Conservation (phyloP, 2,329 filamentous ascomycete genomes). For the Blastomyces silverae region DNA sequence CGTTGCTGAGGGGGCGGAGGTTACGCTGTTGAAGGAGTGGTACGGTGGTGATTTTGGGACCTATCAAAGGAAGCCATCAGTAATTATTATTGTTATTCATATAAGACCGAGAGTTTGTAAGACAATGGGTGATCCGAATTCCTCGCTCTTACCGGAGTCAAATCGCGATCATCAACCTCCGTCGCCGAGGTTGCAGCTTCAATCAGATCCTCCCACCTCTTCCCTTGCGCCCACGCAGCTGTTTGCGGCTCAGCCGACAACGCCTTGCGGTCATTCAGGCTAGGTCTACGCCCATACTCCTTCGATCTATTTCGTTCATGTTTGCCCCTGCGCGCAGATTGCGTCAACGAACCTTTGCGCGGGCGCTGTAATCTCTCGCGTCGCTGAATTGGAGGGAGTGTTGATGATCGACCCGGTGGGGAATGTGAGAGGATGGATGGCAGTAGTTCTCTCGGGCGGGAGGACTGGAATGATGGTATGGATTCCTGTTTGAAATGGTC, state of each 20-base stretch:
- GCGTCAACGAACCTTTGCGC: conserved; percentile 71
- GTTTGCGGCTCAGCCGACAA: conserved; percentile 77
- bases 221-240: conserved; percentile 65
- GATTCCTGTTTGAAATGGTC: conserved; percentile 65
- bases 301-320: conserved; percentile 77
- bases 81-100: background rate
- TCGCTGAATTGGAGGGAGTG: conserved; percentile 74
- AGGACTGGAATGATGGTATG: conserved; percentile 56
- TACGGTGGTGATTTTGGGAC: conserved; percentile 38
- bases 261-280: conserved; percentile 71
- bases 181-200: conserved; percentile 90
- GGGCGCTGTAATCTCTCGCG: conserved; percentile 64
- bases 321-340: conserved; percentile 65
- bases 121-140: conserved; percentile 15
- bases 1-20: conserved; percentile 35
- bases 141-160: conserved; percentile 65
- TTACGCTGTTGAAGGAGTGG: conserved; percentile 34
- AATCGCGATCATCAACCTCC: conserved; percentile 75
- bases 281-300: conserved; percentile 64
- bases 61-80: conserved; percentile 21
- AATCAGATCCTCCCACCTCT: conserved; percentile 93
- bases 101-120: conserved; percentile 21
- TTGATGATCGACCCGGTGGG: conserved; percentile 79
- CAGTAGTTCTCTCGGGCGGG: conserved; percentile 64
- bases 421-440: conserved; percentile 77